Evolutionary conservation across 2,329 filamentous ascomycete species (phyloP).

Genomic region (Helicocarpus griseus): DNA sequence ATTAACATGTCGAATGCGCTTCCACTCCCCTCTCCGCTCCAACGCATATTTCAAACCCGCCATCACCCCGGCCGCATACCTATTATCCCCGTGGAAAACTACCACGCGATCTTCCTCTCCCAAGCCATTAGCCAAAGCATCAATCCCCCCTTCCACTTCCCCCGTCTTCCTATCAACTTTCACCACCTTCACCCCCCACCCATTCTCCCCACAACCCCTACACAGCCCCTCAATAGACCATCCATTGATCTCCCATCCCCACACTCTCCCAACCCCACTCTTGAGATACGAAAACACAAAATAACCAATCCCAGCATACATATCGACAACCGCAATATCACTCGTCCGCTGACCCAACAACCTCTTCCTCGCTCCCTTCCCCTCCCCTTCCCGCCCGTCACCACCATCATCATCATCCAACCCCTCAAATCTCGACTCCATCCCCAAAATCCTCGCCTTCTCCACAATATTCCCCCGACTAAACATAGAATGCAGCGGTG

Average conservation of each 20-base stretch:
- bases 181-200: constrained; percentile 54
- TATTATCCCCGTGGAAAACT: constrained; percentile 62
- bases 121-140: constrained; percentile 24
- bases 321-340: constrained; percentile 50
- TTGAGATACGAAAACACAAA: constrained; percentile 77
- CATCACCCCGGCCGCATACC: constrained; percentile 38
- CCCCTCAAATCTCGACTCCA: constrained; percentile 29
- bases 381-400: background rate
- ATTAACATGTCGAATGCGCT: constrained; percentile 47
- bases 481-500: constrained; percentile 89
- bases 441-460: constrained; percentile 62
- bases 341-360: constrained; percentile 16
- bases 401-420: constrained; percentile 15
- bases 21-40: constrained; percentile 23
- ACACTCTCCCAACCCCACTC: constrained; percentile 57
- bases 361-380: constrained; percentile 6
- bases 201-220: constrained; percentile 61
- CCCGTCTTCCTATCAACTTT: constrained; percentile 27
- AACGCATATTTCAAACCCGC: constrained; percentile 22
- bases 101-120: constrained; percentile 47
- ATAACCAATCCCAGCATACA: constrained; percentile 91
- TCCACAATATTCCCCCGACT: constrained; percentile 82
- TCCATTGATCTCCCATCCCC: constrained; percentile 86
- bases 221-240: constrained; percentile 77
- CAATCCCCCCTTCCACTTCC: constrained; percentile 11